These are phyloP conservation scores for Aureobasidium musti DNA, from an alignment of 2,329 filamentous ascomycete genomes.

Conservation along the genomic window DNA sequence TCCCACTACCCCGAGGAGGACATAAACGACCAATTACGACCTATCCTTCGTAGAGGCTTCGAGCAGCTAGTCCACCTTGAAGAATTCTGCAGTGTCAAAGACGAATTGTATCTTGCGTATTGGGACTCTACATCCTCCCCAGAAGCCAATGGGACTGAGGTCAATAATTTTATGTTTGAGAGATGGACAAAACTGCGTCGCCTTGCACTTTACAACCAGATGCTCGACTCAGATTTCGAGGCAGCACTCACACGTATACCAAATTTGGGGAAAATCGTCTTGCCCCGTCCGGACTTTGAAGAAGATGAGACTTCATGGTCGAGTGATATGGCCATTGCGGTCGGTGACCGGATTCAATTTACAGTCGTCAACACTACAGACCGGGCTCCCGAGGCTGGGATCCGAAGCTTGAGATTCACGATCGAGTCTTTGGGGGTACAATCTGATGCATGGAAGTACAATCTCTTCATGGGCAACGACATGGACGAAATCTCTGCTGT, in stretches of 20 bases:
- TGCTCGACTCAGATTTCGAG: background rate
- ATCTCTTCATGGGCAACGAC: background rate
- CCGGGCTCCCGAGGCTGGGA: background rate
- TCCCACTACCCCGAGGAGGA: slow-evolving; percentile 8
- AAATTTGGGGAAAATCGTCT: background rate
- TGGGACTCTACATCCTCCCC: background rate
- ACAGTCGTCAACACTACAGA: background rate
- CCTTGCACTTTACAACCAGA: background rate
- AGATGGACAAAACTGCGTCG: background rate
- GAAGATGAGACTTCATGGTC: background rate
- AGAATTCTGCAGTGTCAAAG: background rate
- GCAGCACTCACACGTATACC: background rate
- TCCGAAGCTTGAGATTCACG: background rate
- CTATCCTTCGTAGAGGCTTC: background rate
- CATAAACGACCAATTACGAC: background rate
- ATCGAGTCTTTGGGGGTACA: background rate
- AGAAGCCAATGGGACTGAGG: background rate
- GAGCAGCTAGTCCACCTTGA: background rate
- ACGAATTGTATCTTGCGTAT: background rate
- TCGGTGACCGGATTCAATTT: background rate
- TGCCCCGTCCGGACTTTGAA: background rate
- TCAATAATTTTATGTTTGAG: slow-evolving; percentile 1
- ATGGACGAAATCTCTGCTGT: background rate
- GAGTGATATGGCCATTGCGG: background rate
- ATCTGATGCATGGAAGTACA: background rate